Evolutionary conservation across 352 stramenopile genomes (phyloP).

Genomic region (Synura sp.): DNA sequence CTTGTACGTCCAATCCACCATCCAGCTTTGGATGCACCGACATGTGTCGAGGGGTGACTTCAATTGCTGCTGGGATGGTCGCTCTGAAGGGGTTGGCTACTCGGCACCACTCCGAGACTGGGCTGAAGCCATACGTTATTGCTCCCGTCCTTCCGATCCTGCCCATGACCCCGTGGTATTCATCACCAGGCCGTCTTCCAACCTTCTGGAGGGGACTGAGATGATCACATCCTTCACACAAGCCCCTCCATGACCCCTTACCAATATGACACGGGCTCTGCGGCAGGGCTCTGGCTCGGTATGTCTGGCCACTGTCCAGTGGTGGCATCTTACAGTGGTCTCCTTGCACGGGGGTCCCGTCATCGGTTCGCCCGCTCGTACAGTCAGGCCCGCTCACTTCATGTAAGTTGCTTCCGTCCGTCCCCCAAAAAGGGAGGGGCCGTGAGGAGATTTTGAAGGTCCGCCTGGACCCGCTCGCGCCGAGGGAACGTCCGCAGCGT

Average conservation of each 20-base stretch:
- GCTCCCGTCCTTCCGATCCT: not conserved
- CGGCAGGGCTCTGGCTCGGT: not conserved
- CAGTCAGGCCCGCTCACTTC: not conserved
- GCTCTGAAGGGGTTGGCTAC: not conserved
- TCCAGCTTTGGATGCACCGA: constrained; percentile 6
- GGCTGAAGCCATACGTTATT: not conserved
- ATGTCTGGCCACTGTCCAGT: not conserved
- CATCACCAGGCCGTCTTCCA: not conserved
- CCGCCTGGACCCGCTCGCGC: too few relatives aligned
- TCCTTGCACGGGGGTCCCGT: not conserved
- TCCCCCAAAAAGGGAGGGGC: not conserved
- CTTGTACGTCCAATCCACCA: too few relatives aligned
- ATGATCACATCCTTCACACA: constrained; percentile 14
- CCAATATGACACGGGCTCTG: too few relatives aligned
- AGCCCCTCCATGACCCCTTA: too few relatives aligned
- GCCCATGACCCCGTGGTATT: not conserved
- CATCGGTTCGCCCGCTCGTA: not conserved
- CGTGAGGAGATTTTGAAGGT: too few relatives aligned
- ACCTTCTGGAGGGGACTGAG: not conserved
- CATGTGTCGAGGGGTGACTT: not conserved
- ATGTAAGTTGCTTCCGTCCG: not conserved
- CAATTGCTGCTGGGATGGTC: constrained; percentile 6
- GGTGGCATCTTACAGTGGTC: not conserved
- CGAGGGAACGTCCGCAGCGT: not conserved
- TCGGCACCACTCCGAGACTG: not conserved